phyloP scores from a whole-genome alignment of 1,284 basidiomycete genomes.

The Takashimella tepidaria region DNA sequence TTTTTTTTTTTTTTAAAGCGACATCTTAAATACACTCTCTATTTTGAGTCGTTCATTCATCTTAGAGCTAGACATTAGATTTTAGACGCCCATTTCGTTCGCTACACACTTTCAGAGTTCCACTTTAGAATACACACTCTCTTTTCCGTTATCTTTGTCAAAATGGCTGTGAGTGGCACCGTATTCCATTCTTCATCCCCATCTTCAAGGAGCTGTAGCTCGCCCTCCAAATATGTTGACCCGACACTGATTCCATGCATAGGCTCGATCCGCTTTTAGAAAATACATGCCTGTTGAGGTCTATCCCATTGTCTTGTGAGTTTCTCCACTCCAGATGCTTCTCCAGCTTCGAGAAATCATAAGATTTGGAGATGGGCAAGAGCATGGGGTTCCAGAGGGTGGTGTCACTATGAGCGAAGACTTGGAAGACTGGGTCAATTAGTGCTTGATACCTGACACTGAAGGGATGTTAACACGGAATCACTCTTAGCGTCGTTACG shows the following conservation, averaged over 20 bases:
- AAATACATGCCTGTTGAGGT: slow-evolving; percentile 33
- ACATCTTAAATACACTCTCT: neutral
- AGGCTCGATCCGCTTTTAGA: slow-evolving; percentile 8
- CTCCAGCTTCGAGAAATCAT: neutral
- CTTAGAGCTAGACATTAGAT: neutral
- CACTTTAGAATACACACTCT: too few relatives aligned
- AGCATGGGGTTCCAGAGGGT: too few relatives aligned
- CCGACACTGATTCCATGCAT: too few relatives aligned
- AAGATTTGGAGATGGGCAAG: neutral
- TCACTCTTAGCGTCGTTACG: slow-evolving; percentile 28
- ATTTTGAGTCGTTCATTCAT: neutral
- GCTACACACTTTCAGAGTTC: neutral
- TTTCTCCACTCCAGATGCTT: slow-evolving; percentile 5
- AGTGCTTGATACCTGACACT: neutral
- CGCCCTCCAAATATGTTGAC: too few relatives aligned
- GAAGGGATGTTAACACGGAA: neutral
- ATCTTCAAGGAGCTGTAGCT: neutral
- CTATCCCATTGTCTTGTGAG: slow-evolving; percentile 36
- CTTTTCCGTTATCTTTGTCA: neutral
- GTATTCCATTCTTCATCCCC: neutral
- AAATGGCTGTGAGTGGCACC: neutral
- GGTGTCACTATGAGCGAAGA: too few relatives aligned
- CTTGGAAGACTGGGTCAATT: neutral
- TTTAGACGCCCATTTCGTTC: neutral
- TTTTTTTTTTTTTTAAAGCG: neutral